Conservation (phyloP, 1,284 basidiomycete genomes). For the Flammula alnicola region DNA sequence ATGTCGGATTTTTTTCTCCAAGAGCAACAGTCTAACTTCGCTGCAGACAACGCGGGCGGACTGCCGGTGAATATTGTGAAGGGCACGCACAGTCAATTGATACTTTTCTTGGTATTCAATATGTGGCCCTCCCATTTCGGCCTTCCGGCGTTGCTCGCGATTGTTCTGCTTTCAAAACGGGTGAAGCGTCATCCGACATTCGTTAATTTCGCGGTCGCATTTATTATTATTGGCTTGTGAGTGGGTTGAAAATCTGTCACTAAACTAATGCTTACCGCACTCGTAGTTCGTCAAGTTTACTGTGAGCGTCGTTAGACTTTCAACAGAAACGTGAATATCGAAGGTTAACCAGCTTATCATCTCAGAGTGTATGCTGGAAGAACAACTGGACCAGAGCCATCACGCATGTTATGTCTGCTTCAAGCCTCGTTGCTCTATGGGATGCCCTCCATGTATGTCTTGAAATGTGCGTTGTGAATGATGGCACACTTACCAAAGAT, state of each 20-base stretch:
- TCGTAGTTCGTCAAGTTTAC: constrained; percentile 14
- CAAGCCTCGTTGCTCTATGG: constrained; percentile 54
- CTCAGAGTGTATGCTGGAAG: constrained; percentile 45
- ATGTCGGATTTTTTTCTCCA: background rate
- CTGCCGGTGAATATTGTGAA: constrained; percentile 43
- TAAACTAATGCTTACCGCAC: background rate
- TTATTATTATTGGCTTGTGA: constrained; percentile 47
- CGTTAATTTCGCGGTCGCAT: constrained; percentile 47
- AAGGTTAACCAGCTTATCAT: constrained; percentile 8
- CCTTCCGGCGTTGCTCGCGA: constrained; percentile 46
- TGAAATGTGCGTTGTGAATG: background rate
- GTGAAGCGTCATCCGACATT: constrained; percentile 54
- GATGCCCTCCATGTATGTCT: constrained; percentile 47
- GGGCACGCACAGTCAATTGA: constrained; percentile 43
- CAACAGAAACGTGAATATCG: background rate
- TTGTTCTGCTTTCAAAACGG: constrained; percentile 43
- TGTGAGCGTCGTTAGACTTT: constrained; percentile 12
- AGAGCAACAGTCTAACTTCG: background rate
- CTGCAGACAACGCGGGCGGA: background rate
- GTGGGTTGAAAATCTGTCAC: constrained; percentile 15
- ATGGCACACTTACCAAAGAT: background rate
- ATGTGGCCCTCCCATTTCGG: constrained; percentile 54
- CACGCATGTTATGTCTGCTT: constrained; percentile 45
- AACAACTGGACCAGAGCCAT: constrained; percentile 48
- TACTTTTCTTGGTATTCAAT: constrained; percentile 50